These are phyloP conservation scores for Sphaerulina vaccinii DNA, from an alignment of 2,329 filamentous ascomycete species.

Conservation along the genomic window DNA sequence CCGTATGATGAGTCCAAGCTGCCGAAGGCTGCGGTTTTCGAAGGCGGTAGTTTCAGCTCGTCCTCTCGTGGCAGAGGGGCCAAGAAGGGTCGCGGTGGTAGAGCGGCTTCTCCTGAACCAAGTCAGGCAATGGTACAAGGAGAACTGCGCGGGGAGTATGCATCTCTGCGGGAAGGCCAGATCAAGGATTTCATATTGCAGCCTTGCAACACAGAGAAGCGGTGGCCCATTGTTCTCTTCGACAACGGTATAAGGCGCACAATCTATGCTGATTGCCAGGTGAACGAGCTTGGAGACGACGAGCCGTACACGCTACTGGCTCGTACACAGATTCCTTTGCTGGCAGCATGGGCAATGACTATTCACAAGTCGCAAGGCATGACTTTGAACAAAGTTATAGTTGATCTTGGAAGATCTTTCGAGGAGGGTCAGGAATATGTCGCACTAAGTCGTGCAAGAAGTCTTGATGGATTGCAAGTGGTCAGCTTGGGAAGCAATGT, in stretches of 20 bases:
- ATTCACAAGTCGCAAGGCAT: constrained; percentile 65
- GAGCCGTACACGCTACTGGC: constrained; percentile 50
- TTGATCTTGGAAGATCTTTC: constrained; percentile 55
- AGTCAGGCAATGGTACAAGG: constrained; percentile 5
- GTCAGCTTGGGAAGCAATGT: constrained; percentile 16
- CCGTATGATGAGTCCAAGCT: constrained; percentile 19
- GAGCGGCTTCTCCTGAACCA: constrained; percentile 18
- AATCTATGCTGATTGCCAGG: constrained; percentile 54
- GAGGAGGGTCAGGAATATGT: constrained; percentile 63
- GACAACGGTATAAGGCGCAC: constrained; percentile 49
- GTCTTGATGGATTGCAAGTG: constrained; percentile 51
- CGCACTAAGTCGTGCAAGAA: constrained; percentile 58
- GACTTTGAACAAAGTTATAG: constrained; percentile 59
- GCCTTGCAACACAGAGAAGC: constrained; percentile 17
- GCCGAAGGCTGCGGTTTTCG: constrained; percentile 18
- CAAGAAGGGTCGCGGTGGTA: constrained; percentile 8
- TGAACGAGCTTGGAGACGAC: constrained; percentile 49
- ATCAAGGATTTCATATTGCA: constrained; percentile 18
- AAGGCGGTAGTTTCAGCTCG: constrained; percentile 6
- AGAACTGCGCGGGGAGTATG: constrained; percentile 23
- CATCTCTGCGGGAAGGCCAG: constrained; percentile 16
- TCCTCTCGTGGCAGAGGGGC: constrained; percentile 1
- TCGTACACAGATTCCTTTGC: constrained; percentile 61
- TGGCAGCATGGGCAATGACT: constrained; percentile 62
- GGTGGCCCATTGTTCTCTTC: constrained; percentile 54